phyloP scores from a whole-genome alignment of 2,329 filamentous ascomycete genomes.

The Proliferodiscus dingleyae region DNA sequence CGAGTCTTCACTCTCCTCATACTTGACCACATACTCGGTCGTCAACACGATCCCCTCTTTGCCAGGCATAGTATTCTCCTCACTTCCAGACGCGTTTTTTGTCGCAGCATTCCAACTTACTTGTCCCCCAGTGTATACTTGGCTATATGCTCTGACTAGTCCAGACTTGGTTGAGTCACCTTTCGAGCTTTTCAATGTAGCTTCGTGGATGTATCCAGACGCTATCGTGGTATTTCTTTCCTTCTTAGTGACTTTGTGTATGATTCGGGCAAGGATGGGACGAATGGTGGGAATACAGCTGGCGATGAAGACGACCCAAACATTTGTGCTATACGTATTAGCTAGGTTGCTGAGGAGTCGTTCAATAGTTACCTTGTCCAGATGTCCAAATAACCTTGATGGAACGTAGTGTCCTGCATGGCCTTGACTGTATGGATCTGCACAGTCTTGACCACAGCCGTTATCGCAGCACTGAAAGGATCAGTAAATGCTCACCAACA shows the following conservation, averaged over 20 bases:
- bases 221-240: conserved; percentile 8
- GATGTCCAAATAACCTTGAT: conserved; percentile 12
- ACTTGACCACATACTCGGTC: conserved; percentile 12
- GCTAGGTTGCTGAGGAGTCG: conserved; percentile 7
- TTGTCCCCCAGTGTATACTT: conserved; percentile 9
- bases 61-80: conserved; percentile 11
- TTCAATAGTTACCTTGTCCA: conserved; percentile 9
- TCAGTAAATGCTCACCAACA: conserved; percentile 7
- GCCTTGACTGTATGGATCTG: conserved; percentile 8
- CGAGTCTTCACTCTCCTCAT: conserved; percentile 14
- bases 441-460: conserved; percentile 10
- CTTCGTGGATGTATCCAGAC: conserved; percentile 10
- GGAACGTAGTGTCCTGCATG: conserved; percentile 11
- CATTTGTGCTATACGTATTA: conserved; percentile 13
- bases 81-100: conserved; percentile 9
- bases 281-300: conserved; percentile 15
- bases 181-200: conserved; percentile 9
- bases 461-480: conserved; percentile 11
- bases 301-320: conserved; percentile 14
- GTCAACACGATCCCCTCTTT: conserved; percentile 11
- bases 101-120: conserved; percentile 7
- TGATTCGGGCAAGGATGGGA: conserved; percentile 10
- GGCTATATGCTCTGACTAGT: conserved; percentile 8
- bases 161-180: conserved; percentile 9
- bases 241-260: conserved; percentile 12